phyloP scores from a whole-genome alignment of 2,329 filamentous ascomycete genomes.

The Penicillium sp. region DNA sequence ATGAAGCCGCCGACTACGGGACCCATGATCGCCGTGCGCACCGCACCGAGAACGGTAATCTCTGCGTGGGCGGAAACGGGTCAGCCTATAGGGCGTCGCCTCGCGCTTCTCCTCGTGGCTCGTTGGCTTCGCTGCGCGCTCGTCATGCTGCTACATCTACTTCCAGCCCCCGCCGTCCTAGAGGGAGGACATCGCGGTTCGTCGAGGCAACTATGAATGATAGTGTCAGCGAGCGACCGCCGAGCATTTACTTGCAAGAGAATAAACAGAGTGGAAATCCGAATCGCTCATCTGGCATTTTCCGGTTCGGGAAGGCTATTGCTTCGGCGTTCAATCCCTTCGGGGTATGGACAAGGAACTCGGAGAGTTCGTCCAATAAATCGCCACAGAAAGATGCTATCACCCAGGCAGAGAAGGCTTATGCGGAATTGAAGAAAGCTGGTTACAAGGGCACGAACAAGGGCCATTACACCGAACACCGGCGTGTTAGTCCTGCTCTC shows the following conservation, averaged over 20 bases:
- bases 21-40: conserved; percentile 5
- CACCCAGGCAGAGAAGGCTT: conserved; percentile 49
- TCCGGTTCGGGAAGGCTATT: conserved; percentile 54
- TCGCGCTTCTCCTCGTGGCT: conserved; percentile 20
- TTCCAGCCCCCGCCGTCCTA: conserved; percentile 30
- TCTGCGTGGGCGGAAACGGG: background rate
- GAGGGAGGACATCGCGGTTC: conserved; percentile 60
- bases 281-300: conserved; percentile 46
- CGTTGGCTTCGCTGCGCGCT: conserved; percentile 18
- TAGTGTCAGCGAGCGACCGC: conserved; percentile 67
- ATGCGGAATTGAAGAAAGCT: conserved; percentile 52
- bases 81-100: conserved; percentile 14
- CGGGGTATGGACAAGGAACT: conserved; percentile 46
- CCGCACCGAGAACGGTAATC: conserved; percentile 10
- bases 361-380: conserved; percentile 32
- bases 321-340: conserved; percentile 54
- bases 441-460: conserved; percentile 47
- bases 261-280: conserved; percentile 22
- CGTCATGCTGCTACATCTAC: conserved; percentile 15
- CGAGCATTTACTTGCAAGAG: conserved; percentile 58
- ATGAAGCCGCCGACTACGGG: conserved; percentile 23
- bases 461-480: conserved; percentile 29
- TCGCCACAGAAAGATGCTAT: conserved; percentile 43
- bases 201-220: conserved; percentile 84
- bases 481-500: conserved; percentile 18